Evolutionary conservation across 1,284 basidiomycete genomes (phyloP), one percentile per base, ranked within the genome.

Genomic region (Trametes versicolor): DNA sequence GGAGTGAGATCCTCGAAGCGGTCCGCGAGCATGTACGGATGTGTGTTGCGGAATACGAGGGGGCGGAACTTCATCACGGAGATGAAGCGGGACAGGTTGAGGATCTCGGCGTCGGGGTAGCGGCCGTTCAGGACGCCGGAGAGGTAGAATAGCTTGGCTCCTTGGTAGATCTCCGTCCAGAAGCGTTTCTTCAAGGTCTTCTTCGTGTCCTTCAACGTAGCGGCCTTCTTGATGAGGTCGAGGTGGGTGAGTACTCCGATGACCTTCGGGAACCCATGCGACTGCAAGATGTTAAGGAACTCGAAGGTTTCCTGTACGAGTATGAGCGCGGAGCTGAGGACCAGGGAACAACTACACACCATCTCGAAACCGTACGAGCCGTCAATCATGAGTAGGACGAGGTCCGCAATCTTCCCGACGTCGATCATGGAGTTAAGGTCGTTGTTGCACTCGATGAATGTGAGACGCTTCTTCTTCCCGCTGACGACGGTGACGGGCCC

Each of bases 161-260:
- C 98, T 76, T 97, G 94, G 79, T 99, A 99, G 19, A 99, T 98
- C 78, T 99, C 98, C 0, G 97, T 96, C 97, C 98, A 99, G 82
- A 99, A 99, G n/a, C 98, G 94, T 77, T 96, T 97, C 81, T 99
- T 99, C 52, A 99, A 87, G 0, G 91, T 82, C 76, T 98, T 99
- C 83, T 99, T 99, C 58, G 96, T 97, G 55, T 90, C 90, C 66
- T 93, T 94, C 54, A 99, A 87, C 1, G 91, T 92, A 0, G 92
- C 86, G 8, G 93, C 87, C 76, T 97, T 98, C 83, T 98, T 98
- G 75, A 99, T 95, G 66, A 99, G 90, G 79, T 99, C 98, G 51
- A 99, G 88, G 77, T 99, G 98, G 25, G 96, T 94, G 49, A 99
- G 90, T 60, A 99, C 82, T 65, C 97, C 97, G 67, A 99, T 96